Conservation (phyloP, 2,329 filamentous ascomycete species). For the Neopestalotiopsis rosae region DNA sequence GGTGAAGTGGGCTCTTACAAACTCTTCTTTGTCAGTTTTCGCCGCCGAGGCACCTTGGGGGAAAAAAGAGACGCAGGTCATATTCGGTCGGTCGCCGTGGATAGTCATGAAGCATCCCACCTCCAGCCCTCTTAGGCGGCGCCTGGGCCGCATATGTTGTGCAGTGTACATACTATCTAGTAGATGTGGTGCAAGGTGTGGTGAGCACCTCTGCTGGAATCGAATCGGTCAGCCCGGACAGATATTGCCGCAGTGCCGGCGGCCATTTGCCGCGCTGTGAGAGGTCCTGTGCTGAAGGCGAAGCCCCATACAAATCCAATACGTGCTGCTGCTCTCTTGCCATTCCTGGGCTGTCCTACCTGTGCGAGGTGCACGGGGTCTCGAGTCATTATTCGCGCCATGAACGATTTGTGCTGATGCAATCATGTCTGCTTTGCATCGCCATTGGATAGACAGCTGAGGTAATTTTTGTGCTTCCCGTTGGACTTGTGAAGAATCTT, state of each 20-base stretch:
- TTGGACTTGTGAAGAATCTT: neutral
- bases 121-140: neutral
- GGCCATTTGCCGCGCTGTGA: conserved; percentile 11
- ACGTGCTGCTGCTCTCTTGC: conserved; percentile 9
- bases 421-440: neutral
- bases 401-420: neutral
- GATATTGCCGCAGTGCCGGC: conserved; percentile 5
- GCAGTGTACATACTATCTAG: neutral
- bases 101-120: neutral
- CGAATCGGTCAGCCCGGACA: conserved; percentile 11
- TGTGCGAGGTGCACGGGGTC: conserved; percentile 10
- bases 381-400: conserved; percentile 11
- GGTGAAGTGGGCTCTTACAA: neutral
- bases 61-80: neutral
- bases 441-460: conserved; percentile 5
- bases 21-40: conserved; percentile 1
- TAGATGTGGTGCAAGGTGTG: neutral
- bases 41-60: neutral
- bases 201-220: neutral
- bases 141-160: neutral
- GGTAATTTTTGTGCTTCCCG: conserved; percentile 5
- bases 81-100: neutral
- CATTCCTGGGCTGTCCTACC: conserved; percentile 7
- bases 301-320: neutral
- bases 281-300: neutral